Conservation (phyloP, 768 basidiomycete genomes). For the Mycena galopus region DNA sequence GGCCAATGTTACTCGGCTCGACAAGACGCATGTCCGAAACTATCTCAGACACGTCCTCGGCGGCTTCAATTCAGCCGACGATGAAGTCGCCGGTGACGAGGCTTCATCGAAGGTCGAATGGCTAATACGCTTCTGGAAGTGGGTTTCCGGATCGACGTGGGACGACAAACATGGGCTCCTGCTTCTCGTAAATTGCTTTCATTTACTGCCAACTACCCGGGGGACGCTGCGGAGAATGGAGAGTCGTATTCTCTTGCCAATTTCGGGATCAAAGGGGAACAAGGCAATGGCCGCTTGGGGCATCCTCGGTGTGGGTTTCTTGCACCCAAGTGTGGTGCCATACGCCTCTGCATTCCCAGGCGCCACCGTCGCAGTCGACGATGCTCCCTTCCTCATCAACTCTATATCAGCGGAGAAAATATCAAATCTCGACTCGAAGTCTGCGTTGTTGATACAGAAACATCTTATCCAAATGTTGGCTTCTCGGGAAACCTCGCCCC, state of each 20-base stretch:
- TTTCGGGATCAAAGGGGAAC: neutral
- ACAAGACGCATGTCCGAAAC: conserved; percentile 29
- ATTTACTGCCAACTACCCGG: conserved; percentile 37
- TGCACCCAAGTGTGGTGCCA: conserved; percentile 33
- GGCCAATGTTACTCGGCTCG: conserved; percentile 16
- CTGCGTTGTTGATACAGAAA: conserved; percentile 27
- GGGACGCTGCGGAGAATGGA: conserved; percentile 29
- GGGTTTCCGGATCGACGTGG: conserved; percentile 31
- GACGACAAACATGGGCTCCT: conserved; percentile 16
- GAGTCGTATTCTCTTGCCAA: conserved; percentile 25
- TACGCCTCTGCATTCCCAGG: neutral
- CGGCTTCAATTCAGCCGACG: conserved; percentile 28
- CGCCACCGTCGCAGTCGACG: neutral
- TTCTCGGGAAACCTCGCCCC: neutral
- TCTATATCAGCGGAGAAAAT: conserved; percentile 16
- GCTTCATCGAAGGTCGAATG: conserved; percentile 37
- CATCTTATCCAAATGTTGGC: conserved; percentile 30
- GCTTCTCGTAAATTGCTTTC: conserved; percentile 19
- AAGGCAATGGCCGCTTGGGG: conserved; percentile 21
- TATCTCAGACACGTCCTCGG: conserved; percentile 30
- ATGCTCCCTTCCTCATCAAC: conserved; percentile 20
- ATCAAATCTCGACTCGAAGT: neutral
- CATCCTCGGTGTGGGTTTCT: conserved; percentile 36
- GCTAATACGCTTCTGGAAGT: conserved; percentile 46
- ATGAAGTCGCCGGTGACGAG: conserved; percentile 17